Evolutionary conservation across 306 rosid genomes (phyloP).

Genomic region (Lathyrus oleraceus): DNA sequence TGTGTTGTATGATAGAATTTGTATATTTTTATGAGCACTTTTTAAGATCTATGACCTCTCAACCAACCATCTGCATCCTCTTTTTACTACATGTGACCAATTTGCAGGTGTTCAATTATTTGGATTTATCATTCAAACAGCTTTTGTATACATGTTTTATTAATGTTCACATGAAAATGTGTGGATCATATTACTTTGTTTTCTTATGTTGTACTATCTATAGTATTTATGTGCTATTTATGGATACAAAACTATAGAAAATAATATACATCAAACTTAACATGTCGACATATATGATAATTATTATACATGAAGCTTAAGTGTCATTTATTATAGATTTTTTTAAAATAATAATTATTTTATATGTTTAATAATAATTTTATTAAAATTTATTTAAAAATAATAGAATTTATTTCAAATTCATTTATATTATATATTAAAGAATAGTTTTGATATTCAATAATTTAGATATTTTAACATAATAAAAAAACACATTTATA

Average conservation of each 20-base stretch:
- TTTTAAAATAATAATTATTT: too few species aligned
- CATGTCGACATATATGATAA: too few species aligned
- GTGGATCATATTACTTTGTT: constrained; percentile 52
- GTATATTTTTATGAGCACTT: constrained; percentile 48
- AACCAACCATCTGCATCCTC: constrained; percentile 48
- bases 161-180: constrained; percentile 43
- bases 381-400: too few species aligned
- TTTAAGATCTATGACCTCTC: constrained; percentile 62
- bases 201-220: neutral
- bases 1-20: neutral
- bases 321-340: too few species aligned
- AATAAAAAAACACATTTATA: too few species aligned
- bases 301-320: too few species aligned
- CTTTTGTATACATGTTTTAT: constrained; percentile 14
- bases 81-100: constrained; percentile 48
- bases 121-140: constrained; percentile 39
- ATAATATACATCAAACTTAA: neutral
- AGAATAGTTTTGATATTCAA: too few species aligned
- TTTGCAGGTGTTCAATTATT: constrained; percentile 50
- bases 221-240: neutral
- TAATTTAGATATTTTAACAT: too few species aligned
- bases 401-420: too few species aligned
- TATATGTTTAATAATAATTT: too few species aligned
- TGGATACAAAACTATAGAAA: neutral
- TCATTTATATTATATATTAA: too few species aligned